Conservation (phyloP, 2,329 filamentous ascomycete genomes). For the Pseudomassariella vexata region DNA sequence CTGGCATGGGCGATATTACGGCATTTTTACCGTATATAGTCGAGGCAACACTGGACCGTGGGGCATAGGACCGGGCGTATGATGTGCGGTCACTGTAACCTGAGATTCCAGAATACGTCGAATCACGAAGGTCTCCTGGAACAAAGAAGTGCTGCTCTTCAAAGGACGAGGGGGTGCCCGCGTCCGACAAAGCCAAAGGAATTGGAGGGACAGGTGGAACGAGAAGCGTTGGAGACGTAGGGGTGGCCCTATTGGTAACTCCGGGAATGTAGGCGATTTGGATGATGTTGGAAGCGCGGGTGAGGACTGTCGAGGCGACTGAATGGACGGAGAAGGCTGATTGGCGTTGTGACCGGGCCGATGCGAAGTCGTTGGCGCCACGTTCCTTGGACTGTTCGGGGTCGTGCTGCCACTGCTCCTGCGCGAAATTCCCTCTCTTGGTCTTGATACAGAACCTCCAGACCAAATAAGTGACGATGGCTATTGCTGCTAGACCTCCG, state of each 20-base stretch:
- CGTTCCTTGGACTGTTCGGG: constrained; percentile 44
- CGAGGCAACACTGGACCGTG: constrained; percentile 74
- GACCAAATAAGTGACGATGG: constrained; percentile 69
- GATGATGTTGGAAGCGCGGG: constrained; percentile 95
- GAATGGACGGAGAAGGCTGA: constrained; percentile 85
- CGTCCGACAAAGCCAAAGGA: constrained; percentile 59
- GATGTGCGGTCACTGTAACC: constrained; percentile 57
- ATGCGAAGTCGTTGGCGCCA: constrained; percentile 23
- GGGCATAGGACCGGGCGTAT: constrained; percentile 52
- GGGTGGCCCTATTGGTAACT: constrained; percentile 84
- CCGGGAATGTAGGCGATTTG: constrained; percentile 99
- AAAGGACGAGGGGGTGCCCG: constrained; percentile 49
- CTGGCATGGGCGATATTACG: constrained; percentile 67
- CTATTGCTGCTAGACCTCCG: constrained; percentile 72
- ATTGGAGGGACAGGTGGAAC: constrained; percentile 94
- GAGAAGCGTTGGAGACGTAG: constrained; percentile 72
- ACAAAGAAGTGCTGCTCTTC: constrained; percentile 91
- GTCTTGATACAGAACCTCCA: constrained; percentile 86
- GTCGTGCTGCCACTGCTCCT: constrained; percentile 49
- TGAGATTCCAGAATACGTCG: constrained; percentile 78
- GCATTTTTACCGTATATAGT: constrained; percentile 93
- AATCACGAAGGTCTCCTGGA: constrained; percentile 83
- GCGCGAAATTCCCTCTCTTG: constrained; percentile 59
- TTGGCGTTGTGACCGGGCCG: constrained; percentile 57
- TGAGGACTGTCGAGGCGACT: constrained; percentile 91